phyloP scores from a whole-genome alignment of 371 early-diverging fungal genomes.

The Astathelohania contejeani region DNA sequence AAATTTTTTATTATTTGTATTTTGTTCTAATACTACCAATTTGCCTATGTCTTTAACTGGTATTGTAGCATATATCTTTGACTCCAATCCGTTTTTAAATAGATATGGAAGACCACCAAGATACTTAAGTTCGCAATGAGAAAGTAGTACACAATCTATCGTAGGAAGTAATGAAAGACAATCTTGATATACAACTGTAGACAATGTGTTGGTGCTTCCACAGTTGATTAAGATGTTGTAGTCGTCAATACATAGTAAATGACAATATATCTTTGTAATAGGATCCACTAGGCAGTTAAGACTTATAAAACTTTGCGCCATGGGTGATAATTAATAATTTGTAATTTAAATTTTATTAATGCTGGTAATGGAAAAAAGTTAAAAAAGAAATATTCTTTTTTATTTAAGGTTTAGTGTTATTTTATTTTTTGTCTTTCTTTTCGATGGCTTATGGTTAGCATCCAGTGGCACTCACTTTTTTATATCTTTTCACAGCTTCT shows the following conservation, averaged over 20 bases:
- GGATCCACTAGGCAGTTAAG: not conserved
- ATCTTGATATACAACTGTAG: slow-evolving; percentile 24
- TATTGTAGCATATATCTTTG: slow-evolving; percentile 73
- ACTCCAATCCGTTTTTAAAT: slow-evolving; percentile 60
- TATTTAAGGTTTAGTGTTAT: too few relatives aligned
- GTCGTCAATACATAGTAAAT: slow-evolving; percentile 42
- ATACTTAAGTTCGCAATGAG: slow-evolving; percentile 68
- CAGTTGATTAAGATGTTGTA: slow-evolving; percentile 49
- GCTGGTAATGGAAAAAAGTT: not conserved
- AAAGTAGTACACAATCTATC: slow-evolving; percentile 75
- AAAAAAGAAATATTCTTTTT: not conserved
- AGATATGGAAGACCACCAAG: slow-evolving; percentile 75
- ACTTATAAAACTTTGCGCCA: too few relatives aligned
- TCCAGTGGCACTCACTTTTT: too few relatives aligned
- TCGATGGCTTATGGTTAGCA: too few relatives aligned
- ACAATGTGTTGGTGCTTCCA: slow-evolving; percentile 36
- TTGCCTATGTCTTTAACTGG: slow-evolving; percentile 80
- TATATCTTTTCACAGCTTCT: too few relatives aligned
- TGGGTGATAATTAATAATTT: not conserved
- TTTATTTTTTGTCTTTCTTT: too few relatives aligned
- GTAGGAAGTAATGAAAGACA: slow-evolving; percentile 44
- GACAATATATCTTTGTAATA: slow-evolving; percentile 21
- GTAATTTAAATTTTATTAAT: not conserved
- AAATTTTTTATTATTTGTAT: slow-evolving; percentile 58
- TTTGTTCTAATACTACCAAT: slow-evolving; percentile 58